Base-by-base conservation (phyloP, 306 rosid species). In the Fagus crenata region DNA sequence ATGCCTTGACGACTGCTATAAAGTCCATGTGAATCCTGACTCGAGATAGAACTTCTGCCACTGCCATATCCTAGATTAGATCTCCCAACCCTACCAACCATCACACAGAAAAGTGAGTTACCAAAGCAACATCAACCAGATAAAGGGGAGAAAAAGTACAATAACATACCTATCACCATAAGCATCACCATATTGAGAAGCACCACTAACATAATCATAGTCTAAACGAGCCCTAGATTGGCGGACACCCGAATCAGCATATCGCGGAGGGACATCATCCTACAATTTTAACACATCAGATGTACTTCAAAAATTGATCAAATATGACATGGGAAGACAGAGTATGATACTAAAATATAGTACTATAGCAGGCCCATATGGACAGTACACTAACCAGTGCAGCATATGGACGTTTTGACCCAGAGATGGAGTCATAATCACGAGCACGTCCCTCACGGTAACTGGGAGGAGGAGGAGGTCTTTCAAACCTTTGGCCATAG, bases 201-300 rank as follows among this genome's bases (percentile, higher is more conserved):
- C 83, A 80, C 97, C 79, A 77, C 89, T 82, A 49, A 85, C 89
- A 67, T 92, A 96, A n/a, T 95, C 98, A 69, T 95, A 89, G 79
- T 96, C 93, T 78, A 92, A 81, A 46, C 97, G 91, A 22, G 92
- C 81, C 85, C 99, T 92, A 64, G 98, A 92, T 68, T 91, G 97
- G 80, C 93, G 97, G 69, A 87, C 82, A 82, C 88, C 83, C 32
- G 82, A 63, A 60, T 92, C 99, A 37, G 89, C 85, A 88, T 89
- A 95, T 32, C 91, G 87, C 6, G 89, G 92, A 74, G 97, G 87
- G 65, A 85, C 89, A 76, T 96, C 98, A 65, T 89, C 97, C 99
- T 96, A 85, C 5, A 8, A 71, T 81, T n/a, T 36, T 7, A 7
- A 41, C 8, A 31, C 6, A 63, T 60, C 28, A 74, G 7, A 70